Evolutionary conservation across 2,329 filamentous ascomycete genomes (phyloP).

Genomic region (Neonectria coccinea): DNA sequence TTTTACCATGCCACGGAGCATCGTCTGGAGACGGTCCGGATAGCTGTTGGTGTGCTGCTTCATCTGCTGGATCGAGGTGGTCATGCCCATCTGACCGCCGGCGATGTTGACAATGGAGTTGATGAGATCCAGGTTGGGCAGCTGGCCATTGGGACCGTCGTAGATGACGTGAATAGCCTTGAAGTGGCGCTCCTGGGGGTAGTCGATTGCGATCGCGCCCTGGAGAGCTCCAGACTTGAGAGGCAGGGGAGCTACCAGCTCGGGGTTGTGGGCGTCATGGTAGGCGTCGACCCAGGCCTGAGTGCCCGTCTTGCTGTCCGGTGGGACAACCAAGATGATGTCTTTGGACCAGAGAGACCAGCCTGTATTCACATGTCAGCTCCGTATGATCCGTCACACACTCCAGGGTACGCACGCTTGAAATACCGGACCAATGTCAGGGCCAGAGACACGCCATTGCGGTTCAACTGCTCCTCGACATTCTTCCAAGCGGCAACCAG

Average conservation of each 20-base stretch:
- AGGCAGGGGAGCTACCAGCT: constrained; percentile 78
- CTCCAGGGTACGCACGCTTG: constrained; percentile 68
- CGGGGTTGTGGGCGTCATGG: constrained; percentile 84
- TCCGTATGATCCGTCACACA: neutral
- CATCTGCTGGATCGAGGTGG: constrained; percentile 86
- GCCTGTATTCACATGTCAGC: constrained; percentile 58
- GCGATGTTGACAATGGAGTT: constrained; percentile 93
- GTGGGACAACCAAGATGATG: constrained; percentile 90
- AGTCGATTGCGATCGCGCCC: constrained; percentile 93
- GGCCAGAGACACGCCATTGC: constrained; percentile 87
- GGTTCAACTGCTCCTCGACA: constrained; percentile 81
- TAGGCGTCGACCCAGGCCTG: constrained; percentile 99
- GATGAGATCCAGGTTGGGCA: constrained; percentile 95
- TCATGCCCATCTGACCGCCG: constrained; percentile 90
- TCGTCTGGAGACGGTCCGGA: constrained; percentile 83
- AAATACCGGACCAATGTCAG: constrained; percentile 94
- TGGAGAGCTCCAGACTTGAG: constrained; percentile 95
- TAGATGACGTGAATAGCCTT: constrained; percentile 92
- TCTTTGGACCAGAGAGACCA: constrained; percentile 99
- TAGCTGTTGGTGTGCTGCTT: constrained; percentile 86
- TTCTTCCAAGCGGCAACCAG: constrained; percentile 91
- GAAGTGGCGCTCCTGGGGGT: constrained; percentile 85
- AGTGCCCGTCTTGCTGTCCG: constrained; percentile 88
- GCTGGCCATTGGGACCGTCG: constrained; percentile 93
- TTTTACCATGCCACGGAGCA: constrained; percentile 91